Conservation (phyloP, 2,329 filamentous ascomycete genomes). For the Neopestalotiopsis sp. region DNA sequence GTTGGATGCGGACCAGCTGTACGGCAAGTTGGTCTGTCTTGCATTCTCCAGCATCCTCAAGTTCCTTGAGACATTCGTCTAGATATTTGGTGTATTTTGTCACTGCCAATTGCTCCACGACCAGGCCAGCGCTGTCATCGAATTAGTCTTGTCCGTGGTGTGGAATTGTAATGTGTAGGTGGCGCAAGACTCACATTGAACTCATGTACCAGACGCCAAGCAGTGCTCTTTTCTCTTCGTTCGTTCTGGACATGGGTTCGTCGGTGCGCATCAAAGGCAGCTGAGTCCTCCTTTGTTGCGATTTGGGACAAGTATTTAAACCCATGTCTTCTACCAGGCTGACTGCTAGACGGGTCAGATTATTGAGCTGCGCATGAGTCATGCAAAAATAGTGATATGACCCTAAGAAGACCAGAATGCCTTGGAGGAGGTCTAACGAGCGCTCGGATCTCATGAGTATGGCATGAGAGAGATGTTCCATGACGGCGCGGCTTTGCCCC, state of each 20-base stretch:
- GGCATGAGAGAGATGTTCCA: slow-evolving; percentile 3
- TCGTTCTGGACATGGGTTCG: neutral
- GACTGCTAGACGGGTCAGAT: slow-evolving; percentile 5
- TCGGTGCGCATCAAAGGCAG: neutral
- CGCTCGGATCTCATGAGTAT: slow-evolving; percentile 43
- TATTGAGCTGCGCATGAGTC: slow-evolving; percentile 12
- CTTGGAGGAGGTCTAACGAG: slow-evolving; percentile 60
- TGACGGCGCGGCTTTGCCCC: slow-evolving; percentile 6
- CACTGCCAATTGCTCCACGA: neutral
- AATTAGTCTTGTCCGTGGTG: neutral
- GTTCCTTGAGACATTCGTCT: slow-evolving; percentile 1
- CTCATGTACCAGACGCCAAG: slow-evolving; percentile 10
- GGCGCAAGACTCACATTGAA: slow-evolving; percentile 1
- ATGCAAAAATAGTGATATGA: slow-evolving; percentile 10
- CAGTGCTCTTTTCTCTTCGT: slow-evolving; percentile 9
- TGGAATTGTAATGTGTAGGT: neutral
- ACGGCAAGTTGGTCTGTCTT: slow-evolving; percentile 10
- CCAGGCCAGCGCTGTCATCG: slow-evolving; percentile 4
- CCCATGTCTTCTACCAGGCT: slow-evolving; percentile 11
- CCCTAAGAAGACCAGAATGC: slow-evolving; percentile 49
- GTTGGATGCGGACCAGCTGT: slow-evolving; percentile 9
- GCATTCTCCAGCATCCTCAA: neutral
- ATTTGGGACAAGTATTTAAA: slow-evolving; percentile 4
- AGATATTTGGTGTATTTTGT: slow-evolving; percentile 4
- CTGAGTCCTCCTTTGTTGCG: neutral